A percentile compares a stretch with the other conserved stretches of the same genome.
These are phyloP conservation scores for Cercospora zeina DNA, from an alignment of 2,329 filamentous ascomycete genomes.

Conservation along the genomic window DNA sequence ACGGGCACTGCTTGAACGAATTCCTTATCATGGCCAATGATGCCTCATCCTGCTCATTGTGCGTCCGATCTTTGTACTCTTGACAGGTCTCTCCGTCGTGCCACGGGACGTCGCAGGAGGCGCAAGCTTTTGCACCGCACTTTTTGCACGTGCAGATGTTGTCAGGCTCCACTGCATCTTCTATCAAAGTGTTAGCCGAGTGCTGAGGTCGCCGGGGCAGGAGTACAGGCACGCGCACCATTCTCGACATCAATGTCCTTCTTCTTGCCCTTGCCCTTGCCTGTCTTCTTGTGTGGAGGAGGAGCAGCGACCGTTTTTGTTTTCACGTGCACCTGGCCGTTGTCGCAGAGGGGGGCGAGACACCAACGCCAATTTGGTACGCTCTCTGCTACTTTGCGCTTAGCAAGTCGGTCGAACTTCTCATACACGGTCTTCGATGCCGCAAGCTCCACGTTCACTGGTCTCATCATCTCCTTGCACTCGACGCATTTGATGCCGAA, in stretches of 20 bases:
- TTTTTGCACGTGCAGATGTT: conserved; percentile 38
- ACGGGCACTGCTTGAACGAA: conserved; percentile 36
- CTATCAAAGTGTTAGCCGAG: not conserved
- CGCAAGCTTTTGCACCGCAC: conserved; percentile 38
- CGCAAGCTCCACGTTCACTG: conserved; percentile 49
- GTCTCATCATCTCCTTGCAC: conserved; percentile 49
- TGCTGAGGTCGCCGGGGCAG: not conserved
- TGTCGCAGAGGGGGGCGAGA: conserved; percentile 50
- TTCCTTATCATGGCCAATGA: conserved; percentile 22
- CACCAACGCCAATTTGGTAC: conserved; percentile 55
- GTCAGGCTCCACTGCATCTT: not conserved
- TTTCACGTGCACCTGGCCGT: conserved; percentile 50
- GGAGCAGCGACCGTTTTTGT: not conserved
- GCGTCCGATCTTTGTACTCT: conserved; percentile 38
- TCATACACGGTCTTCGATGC: conserved; percentile 47
- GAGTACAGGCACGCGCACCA: not conserved
- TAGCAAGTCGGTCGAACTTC: conserved; percentile 40
- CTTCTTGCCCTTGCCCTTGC: conserved; percentile 13
- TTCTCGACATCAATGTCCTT: not conserved
- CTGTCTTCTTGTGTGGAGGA: conserved; percentile 8
- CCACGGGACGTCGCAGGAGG: conserved; percentile 36
- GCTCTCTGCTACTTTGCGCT: conserved; percentile 32
- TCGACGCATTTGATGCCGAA: conserved; percentile 55
- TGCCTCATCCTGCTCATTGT: conserved; percentile 37
- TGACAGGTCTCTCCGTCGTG: conserved; percentile 39